Conservation (phyloP, 495 filamentous ascomycete species). For the Annulohypoxylon stygium region DNA sequence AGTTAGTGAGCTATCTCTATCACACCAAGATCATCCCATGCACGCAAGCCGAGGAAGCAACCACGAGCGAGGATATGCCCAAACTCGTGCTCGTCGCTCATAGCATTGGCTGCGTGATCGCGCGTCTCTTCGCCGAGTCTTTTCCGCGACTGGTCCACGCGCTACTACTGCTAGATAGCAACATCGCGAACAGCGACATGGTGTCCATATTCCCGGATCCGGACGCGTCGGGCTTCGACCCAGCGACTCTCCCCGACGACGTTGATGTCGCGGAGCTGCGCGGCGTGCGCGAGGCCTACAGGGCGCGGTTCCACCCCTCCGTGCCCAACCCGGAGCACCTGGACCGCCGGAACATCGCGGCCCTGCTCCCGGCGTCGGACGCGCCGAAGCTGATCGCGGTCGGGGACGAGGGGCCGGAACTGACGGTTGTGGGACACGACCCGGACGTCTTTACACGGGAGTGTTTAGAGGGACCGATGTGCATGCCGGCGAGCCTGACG, state of each 20-base stretch:
- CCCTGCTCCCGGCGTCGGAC: constrained; percentile 65
- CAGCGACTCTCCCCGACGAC: constrained; percentile 55
- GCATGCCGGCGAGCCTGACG: constrained; percentile 58
- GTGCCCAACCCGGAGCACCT: constrained; percentile 69
- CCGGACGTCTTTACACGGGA: constrained; percentile 69
- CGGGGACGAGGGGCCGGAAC: constrained; percentile 54
- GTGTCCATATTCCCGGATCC: constrained; percentile 72
- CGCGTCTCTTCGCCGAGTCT: constrained; percentile 66
- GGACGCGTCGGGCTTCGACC: constrained; percentile 63
- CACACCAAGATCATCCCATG: constrained; percentile 3
- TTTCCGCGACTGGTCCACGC: constrained; percentile 62
- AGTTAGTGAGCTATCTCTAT: constrained; percentile 61
- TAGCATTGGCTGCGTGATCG: constrained; percentile 71
- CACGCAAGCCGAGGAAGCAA: no score
- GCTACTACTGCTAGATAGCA: constrained; percentile 70
- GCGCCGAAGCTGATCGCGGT: constrained; percentile 59
- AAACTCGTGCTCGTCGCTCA: constrained; percentile 66
- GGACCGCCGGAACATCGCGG: constrained; percentile 62
- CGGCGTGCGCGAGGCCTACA: constrained; percentile 57
- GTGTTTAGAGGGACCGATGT: constrained; percentile 54
- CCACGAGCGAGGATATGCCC: not conserved
- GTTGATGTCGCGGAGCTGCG: constrained; percentile 62
- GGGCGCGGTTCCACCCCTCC: constrained; percentile 64
- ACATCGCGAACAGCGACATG: constrained; percentile 72
- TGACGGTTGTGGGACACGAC: constrained; percentile 73